Evolutionary conservation across 306 rosid genomes (phyloP), one percentile per base, ranked within the genome.

Genomic region (Adenanthera pavonina): DNA sequence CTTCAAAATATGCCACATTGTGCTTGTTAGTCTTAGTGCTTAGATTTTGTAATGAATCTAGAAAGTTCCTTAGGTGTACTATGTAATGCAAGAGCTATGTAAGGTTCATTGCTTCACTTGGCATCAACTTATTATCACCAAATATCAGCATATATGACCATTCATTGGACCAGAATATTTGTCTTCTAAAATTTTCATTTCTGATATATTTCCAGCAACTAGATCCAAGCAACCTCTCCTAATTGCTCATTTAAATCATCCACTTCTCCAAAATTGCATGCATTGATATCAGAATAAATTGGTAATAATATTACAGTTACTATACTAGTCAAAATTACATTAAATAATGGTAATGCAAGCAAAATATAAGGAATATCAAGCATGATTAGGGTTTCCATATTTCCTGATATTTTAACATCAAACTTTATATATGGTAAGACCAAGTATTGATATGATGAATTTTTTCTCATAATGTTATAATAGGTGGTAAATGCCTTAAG

Each of bases 401-500:
- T 47, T 9, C 52, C 15, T 47, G 3, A 11, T 47, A 36, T 47
- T 41, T 9, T 12, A 38, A 60, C 36, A 30, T 4, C 10, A 11
- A 10, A 60, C 36, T 30, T 30, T 30, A 60, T 25, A 25, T 60
- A 30, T 57, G 20, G 8, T 30, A 30, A 11, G 15, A 60, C 66
- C 66, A 60, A 60, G 33, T 61, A 61, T 33, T 61, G 43, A 33
- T 33, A 4, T 36, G 4, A 2, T 62, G 3, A 11, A 10, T 62
- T 61, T 35, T 64, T 64, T 12, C 69, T 35, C 13, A 19, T 67
- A 35, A 19, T 69, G 70, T 81, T 30, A 69, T 60, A 65, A 68
- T 82, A 95, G 98, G 86, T 92, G 60, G 94, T 91, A 14, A 65
- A 87, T 56, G 91, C 85, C 75, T 79, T 95, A 57, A 75, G 74